Percentiles rank a stretch among this genome's conserved stretches.
Evolutionary conservation across 1,139 yeast species (phyloP).

Genomic region (Suhomyces terraborum): DNA sequence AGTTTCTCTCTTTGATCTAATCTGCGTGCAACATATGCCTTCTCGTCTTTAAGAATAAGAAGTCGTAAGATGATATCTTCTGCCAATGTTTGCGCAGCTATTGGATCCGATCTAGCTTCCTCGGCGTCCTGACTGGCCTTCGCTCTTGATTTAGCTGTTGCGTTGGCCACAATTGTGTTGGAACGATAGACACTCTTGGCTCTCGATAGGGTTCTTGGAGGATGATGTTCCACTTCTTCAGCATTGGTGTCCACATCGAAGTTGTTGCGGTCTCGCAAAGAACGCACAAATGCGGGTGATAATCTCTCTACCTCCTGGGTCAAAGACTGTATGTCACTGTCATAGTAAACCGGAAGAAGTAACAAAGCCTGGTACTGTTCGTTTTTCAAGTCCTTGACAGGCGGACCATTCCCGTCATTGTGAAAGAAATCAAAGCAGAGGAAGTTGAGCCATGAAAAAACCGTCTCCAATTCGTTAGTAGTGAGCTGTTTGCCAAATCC

Average conservation of each 20-base stretch:
- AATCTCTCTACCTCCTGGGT: slow-evolving; percentile 62
- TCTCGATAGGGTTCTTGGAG: slow-evolving; percentile 32
- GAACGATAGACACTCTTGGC: slow-evolving; percentile 62
- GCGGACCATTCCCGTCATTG: slow-evolving; percentile 82
- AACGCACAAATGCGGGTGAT: slow-evolving; percentile 52
- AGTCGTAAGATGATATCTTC: slow-evolving; percentile 72
- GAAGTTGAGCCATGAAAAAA: slow-evolving; percentile 70
- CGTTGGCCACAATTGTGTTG: slow-evolving; percentile 72
- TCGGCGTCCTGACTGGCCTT: slow-evolving; percentile 52
- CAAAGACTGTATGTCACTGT: slow-evolving; percentile 51
- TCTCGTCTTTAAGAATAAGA: slow-evolving; percentile 47
- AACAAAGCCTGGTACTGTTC: slow-evolving; percentile 65
- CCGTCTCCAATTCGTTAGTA: slow-evolving; percentile 63
- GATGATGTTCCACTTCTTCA: slow-evolving; percentile 4
- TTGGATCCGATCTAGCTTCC: slow-evolving; percentile 56
- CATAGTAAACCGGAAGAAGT: slow-evolving; percentile 69
- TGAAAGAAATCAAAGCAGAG: slow-evolving; percentile 73
- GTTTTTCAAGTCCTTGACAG: slow-evolving; percentile 63
- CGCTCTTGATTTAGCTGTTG: slow-evolving; percentile 62
- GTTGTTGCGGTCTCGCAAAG: slow-evolving; percentile 48
- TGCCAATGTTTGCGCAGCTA: slow-evolving; percentile 56
- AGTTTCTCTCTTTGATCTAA: slow-evolving; percentile 63
- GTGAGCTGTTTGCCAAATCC: slow-evolving; percentile 61
- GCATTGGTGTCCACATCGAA: slow-evolving; percentile 23
- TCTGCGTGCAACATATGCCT: slow-evolving; percentile 52